These are phyloP conservation scores for Berberis vulgaris DNA, from an alignment of 164 flowering plant species.

Conservation along the genomic window DNA sequence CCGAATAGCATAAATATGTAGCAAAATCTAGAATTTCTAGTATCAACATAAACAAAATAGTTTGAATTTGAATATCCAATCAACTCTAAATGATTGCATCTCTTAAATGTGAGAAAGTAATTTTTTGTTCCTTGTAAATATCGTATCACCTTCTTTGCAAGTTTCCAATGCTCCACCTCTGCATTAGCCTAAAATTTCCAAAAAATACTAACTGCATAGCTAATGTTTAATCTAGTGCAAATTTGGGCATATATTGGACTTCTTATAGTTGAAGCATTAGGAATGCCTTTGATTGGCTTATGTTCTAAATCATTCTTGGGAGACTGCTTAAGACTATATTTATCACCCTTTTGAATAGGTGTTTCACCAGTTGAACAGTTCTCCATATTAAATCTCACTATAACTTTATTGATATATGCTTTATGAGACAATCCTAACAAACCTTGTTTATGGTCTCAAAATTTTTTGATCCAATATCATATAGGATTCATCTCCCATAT, in stretches of 20 bases:
- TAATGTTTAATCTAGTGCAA: constrained; percentile 1
- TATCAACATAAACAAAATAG: neutral
- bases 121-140: neutral
- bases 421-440: neutral
- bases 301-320: neutral
- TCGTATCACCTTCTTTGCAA: neutral
- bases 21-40: neutral
- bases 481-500: constrained; percentile 1
- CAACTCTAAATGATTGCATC: neutral
- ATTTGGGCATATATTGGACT: constrained; percentile 1
- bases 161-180: neutral
- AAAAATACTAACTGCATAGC: constrained; percentile 1
- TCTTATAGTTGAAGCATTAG: neutral
- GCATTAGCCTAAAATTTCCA: neutral
- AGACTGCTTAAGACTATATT: neutral
- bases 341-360: neutral
- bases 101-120: neutral
- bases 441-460: neutral
- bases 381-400: constrained; percentile 1
- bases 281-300: neutral
- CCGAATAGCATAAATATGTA: neutral
- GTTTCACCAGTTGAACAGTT: neutral
- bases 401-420: neutral
- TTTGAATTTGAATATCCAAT: neutral
- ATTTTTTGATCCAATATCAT: constrained; percentile 1